Evolutionary conservation across 2,329 filamentous ascomycete species (phyloP).

Genomic region (Karstenula rhodostoma): DNA sequence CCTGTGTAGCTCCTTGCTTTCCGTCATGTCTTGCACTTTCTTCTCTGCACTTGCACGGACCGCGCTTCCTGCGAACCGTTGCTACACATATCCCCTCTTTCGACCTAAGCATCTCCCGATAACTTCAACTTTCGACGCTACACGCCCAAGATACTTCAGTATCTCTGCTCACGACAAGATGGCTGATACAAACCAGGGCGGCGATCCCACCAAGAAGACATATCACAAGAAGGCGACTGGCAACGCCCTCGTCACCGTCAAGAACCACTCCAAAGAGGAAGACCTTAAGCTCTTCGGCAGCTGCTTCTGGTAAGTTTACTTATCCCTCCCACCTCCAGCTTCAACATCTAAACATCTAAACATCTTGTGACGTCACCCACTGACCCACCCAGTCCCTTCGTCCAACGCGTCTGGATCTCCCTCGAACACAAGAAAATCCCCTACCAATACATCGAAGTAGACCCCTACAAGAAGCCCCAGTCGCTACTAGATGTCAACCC

Average conservation of each 20-base stretch:
- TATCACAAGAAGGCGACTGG: conserved; percentile 78
- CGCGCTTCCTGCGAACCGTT: not conserved
- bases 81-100: not conserved
- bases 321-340: not conserved
- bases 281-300: conserved; percentile 81
- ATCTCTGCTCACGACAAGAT: conserved; percentile 44
- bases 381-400: conserved; percentile 70
- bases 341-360: conserved; percentile 5
- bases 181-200: conserved; percentile 57
- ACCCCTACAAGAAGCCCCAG: conserved; percentile 78
- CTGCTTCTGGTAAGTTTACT: conserved; percentile 74
- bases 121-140: not conserved
- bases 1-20: not conserved
- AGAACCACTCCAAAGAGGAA: conserved; percentile 73
- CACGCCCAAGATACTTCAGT: conserved; percentile 1
- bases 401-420: conserved; percentile 88
- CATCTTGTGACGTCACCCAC: conserved; percentile 23
- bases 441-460: conserved; percentile 88
- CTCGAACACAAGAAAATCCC: conserved; percentile 78
- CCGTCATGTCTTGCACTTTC: conserved; percentile 8
- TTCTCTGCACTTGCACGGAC: conserved; percentile 1
- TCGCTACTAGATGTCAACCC: conserved; percentile 78
- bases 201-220: conserved; percentile 66
- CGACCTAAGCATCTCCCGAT: not conserved
- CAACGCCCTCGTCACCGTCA: conserved; percentile 71